phyloP scores from a whole-genome alignment of 2,329 filamentous ascomycete species.

The Capronia americana region DNA sequence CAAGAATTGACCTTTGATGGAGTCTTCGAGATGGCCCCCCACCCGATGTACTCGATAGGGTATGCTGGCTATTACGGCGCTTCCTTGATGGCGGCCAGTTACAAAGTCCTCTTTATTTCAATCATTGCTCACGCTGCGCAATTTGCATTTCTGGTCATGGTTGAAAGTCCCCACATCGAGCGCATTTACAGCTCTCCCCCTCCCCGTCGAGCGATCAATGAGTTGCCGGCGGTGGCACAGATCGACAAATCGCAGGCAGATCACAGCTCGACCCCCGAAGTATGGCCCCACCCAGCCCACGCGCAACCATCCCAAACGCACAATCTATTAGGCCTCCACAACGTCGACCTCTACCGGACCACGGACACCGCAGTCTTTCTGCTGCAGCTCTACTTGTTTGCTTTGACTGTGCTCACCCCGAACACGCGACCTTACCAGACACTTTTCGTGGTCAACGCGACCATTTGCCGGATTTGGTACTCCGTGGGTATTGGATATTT shows the following conservation, averaged over 20 bases:
- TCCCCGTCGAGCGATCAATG: constrained; percentile 56
- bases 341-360: constrained; percentile 85
- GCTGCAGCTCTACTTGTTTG: constrained; percentile 75
- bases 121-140: constrained; percentile 93
- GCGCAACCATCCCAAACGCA: constrained; percentile 73
- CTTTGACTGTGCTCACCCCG: constrained; percentile 76
- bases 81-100: constrained; percentile 96
- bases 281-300: constrained; percentile 40
- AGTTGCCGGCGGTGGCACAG: constrained; percentile 44
- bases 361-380: constrained; percentile 83
- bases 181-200: constrained; percentile 94
- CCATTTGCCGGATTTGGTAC: constrained; percentile 89
- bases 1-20: constrained; percentile 98
- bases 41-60: constrained; percentile 98
- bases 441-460: constrained; percentile 80
- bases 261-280: constrained; percentile 42
- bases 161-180: constrained; percentile 98
- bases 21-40: constrained; percentile 98
- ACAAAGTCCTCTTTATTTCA: constrained; percentile 95
- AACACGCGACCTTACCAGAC: constrained; percentile 76
- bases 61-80: constrained; percentile 99
- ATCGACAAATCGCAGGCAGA: constrained; percentile 47
- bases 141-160: constrained; percentile 86
- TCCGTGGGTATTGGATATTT: constrained; percentile 85
- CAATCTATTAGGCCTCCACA: constrained; percentile 80